A percentile compares a stretch with the other conserved stretches of the same genome.
These are phyloP conservation scores for Austroboletus olivaceoglutinosus DNA, from an alignment of 1,284 basidiomycete species.

Conservation along the genomic window DNA sequence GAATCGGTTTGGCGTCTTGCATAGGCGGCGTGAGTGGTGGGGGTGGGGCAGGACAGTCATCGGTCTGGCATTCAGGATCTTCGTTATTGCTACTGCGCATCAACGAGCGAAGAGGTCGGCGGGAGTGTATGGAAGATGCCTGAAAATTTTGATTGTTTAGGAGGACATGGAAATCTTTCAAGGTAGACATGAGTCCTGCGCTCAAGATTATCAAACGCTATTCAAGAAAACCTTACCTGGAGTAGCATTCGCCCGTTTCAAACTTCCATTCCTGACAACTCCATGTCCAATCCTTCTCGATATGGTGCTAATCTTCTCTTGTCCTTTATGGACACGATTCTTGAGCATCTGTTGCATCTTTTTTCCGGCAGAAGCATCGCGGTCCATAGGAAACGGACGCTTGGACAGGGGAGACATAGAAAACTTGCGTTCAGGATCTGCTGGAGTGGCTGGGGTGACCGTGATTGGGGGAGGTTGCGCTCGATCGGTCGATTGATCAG, in stretches of 20 bases:
- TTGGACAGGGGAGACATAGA: slow-evolving; percentile 13
- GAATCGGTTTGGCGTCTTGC: slow-evolving; percentile 36
- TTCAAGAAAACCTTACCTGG: slow-evolving; percentile 47
- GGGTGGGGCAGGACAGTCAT: slow-evolving; percentile 42
- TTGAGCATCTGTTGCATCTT: slow-evolving; percentile 74
- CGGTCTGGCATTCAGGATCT: slow-evolving; percentile 36
- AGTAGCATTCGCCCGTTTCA: slow-evolving; percentile 61
- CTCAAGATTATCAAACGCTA: neutral
- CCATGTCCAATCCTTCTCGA: slow-evolving; percentile 73
- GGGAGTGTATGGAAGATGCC: slow-evolving; percentile 85
- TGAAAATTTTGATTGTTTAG: slow-evolving; percentile 66
- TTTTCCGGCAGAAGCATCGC: slow-evolving; percentile 53
- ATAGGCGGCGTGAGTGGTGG: slow-evolving; percentile 36
- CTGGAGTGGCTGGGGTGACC: slow-evolving; percentile 48
- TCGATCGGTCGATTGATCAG: neutral
- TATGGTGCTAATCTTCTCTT: slow-evolving; percentile 69
- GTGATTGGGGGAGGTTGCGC: slow-evolving; percentile 39
- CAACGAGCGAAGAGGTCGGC: slow-evolving; percentile 55
- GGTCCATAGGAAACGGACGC: slow-evolving; percentile 36
- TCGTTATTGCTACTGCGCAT: slow-evolving; percentile 35
- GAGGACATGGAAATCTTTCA: slow-evolving; percentile 61
- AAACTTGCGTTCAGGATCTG: slow-evolving; percentile 29
- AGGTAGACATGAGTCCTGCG: neutral
- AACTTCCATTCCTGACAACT: slow-evolving; percentile 51
- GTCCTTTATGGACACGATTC: slow-evolving; percentile 67